Evolutionary conservation across 306 rosid genomes (phyloP).

Genomic region (Rosa multiflora): DNA sequence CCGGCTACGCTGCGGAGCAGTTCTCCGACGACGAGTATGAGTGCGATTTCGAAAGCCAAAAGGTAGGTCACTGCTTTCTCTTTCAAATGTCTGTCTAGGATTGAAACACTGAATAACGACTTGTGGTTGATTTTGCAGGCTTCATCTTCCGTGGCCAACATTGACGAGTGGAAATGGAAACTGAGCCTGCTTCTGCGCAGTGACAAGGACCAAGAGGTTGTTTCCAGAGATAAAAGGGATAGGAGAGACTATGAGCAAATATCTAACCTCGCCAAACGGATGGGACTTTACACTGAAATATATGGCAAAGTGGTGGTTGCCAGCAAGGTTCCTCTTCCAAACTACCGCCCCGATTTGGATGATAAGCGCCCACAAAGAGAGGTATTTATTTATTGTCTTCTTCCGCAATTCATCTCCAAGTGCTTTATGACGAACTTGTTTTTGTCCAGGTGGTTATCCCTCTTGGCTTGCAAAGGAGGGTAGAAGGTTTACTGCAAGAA

Average conservation of each 20-base stretch:
- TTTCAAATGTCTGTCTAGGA: neutral
- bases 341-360: conserved; percentile 97
- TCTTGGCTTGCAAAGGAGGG: conserved; percentile 89
- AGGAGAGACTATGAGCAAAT: conserved; percentile 96
- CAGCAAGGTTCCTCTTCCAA: conserved; percentile 95
- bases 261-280: conserved; percentile 85
- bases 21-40: conserved; percentile 95
- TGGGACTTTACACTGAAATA: conserved; percentile 83
- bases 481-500: conserved; percentile 86
- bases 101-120: neutral
- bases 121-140: conserved; percentile 33
- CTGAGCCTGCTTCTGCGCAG: conserved; percentile 80
- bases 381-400: conserved; percentile 29
- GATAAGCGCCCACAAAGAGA: conserved; percentile 98
- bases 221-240: conserved; percentile 79
- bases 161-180: conserved; percentile 99
- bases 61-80: conserved; percentile 28
- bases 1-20: conserved; percentile 59
- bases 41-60: conserved; percentile 60
- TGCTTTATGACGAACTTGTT: conserved; percentile 19
- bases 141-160: conserved; percentile 89
- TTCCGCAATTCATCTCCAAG: neutral
- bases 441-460: conserved; percentile 74
- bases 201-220: conserved; percentile 89
- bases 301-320: conserved; percentile 96